Base-by-base conservation (phyloP, 108 stramenopile species). In the Aurantiochytrium sp. region DNA sequence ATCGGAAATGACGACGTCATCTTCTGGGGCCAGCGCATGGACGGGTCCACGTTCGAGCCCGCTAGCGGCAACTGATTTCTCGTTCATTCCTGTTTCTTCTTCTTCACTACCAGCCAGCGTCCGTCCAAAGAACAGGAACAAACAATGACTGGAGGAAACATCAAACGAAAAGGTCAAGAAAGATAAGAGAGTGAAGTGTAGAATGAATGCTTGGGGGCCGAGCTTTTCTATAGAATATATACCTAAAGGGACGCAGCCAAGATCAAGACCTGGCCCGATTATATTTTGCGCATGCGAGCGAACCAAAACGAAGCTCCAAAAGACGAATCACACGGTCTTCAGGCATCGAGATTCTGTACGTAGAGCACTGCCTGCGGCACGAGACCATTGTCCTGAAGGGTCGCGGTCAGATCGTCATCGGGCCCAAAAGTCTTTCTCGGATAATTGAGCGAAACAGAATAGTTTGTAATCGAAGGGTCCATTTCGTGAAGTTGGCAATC, bases 331-430 rank as follows among this genome's bases (percentile, higher is more conserved):
- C 55, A 8, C 21, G 21, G 8, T 23, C 35, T 23, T 83, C 28
- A 83, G 19, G 76, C 45, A 23, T 83, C 76, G 51, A 83, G 76
- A 45, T 83, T 53, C 5, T 83, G 76, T 16, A 83, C 51, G 51
- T 53, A 83, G 76, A 83, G 76, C 49, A 83, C 76, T 6, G 76
- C 76, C 51, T 83, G 76, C 51, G 76, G 76, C 76, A 53, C 76
- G 49, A 83, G 51, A 12, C 76, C 76, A 35, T 83, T 83, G 0
- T 83, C 76, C 49, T 53, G 19, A 6, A 83, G 28, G 14, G 76
- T 83, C 51, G 12, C 23, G 28, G 43, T 35, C 51, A 83, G 0
- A 23, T 83, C 76, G 4, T 83, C 76, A 6, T 83, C 5, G 23
- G 76, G 76, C 1, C 76, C 76, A 4, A 83, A 83, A 23, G 76